phyloP scores from a whole-genome alignment of 768 basidiomycete species.

The Mycena latifolia region DNA sequence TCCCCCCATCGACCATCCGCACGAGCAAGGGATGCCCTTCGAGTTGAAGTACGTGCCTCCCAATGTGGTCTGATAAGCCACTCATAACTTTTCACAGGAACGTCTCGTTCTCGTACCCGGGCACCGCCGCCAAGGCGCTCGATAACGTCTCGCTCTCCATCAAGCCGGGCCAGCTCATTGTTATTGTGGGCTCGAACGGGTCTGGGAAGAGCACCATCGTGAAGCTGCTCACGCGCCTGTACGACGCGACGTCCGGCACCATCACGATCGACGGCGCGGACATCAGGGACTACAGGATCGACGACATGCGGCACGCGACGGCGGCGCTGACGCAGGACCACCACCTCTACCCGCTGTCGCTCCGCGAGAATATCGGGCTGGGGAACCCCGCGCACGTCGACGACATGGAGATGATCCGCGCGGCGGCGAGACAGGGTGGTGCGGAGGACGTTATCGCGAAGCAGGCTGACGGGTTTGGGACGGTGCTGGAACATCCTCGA shows the following conservation, averaged over 20 bases:
- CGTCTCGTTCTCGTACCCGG: conserved; percentile 54
- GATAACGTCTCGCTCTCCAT: conserved; percentile 52
- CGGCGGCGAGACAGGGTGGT: conserved; percentile 44
- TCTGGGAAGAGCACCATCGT: conserved; percentile 60
- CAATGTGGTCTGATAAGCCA: neutral
- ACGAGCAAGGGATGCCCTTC: conserved; percentile 31
- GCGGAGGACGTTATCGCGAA: conserved; percentile 36
- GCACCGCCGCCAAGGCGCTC: conserved; percentile 39
- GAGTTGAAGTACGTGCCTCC: conserved; percentile 22
- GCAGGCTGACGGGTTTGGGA: conserved; percentile 29
- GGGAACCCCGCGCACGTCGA: conserved; percentile 41
- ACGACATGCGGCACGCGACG: conserved; percentile 51
- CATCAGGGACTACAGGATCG: conserved; percentile 44
- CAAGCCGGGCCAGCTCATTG: conserved; percentile 55
- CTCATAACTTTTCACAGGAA: conserved; percentile 42
- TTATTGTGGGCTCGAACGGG: conserved; percentile 61
- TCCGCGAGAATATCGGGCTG: conserved; percentile 56
- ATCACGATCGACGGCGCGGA: conserved; percentile 54
- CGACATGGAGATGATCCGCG: conserved; percentile 29
- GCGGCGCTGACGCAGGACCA: conserved; percentile 59
- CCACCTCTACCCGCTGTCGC: conserved; percentile 49
- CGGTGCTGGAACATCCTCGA: conserved; percentile 28
- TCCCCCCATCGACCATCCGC: conserved; percentile 22
- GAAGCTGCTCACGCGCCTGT: conserved; percentile 55
- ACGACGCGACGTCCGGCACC: conserved; percentile 48